A percentile compares a stretch with the other conserved stretches of the same genome.
Conservation (phyloP, 208 protist species). For the Leishmania tarentolae region DNA sequence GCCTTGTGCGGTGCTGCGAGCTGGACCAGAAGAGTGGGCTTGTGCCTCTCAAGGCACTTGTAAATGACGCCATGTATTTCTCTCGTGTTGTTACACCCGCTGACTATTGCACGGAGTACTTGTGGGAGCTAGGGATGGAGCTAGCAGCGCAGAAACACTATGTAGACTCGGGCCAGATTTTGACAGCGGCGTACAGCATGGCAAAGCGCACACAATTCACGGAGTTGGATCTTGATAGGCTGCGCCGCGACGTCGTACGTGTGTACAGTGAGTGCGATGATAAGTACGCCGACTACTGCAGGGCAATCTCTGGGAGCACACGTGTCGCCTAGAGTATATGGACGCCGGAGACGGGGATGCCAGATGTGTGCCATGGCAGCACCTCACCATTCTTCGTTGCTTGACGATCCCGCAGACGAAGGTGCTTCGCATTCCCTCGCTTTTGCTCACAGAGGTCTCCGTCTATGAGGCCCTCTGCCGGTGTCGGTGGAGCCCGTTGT, state of each 20-base stretch:
- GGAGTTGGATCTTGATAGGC: constrained; percentile 38
- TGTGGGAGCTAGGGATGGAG: constrained; percentile 82
- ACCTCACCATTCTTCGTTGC: background rate
- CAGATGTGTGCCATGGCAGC: background rate
- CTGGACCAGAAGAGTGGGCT: constrained; percentile 6
- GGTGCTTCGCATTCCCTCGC: background rate
- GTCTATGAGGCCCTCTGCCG: background rate
- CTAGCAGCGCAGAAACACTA: constrained; percentile 47
- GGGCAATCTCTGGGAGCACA: background rate
- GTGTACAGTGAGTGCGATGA: constrained; percentile 65
- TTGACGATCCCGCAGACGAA: background rate
- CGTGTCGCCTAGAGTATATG: background rate
- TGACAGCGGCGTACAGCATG: constrained; percentile 49
- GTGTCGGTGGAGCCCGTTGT: background rate
- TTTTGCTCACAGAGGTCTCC: background rate
- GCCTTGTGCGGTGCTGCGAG: constrained; percentile 60
- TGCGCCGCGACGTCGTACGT: constrained; percentile 45
- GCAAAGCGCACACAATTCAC: constrained; percentile 37
- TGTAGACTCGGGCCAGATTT: constrained; percentile 41
- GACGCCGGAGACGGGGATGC: too few species aligned
- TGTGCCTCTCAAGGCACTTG: constrained; percentile 38
- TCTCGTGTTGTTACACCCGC: constrained; percentile 41
- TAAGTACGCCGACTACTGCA: constrained; percentile 62
- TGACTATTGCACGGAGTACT: constrained; percentile 71
- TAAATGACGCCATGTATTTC: constrained; percentile 53